Percentiles rank a stretch among this genome's conserved stretches.
These are phyloP conservation scores for Botryotinia globosa DNA, from an alignment of 2,329 filamentous ascomycete species.

Conservation along the genomic window DNA sequence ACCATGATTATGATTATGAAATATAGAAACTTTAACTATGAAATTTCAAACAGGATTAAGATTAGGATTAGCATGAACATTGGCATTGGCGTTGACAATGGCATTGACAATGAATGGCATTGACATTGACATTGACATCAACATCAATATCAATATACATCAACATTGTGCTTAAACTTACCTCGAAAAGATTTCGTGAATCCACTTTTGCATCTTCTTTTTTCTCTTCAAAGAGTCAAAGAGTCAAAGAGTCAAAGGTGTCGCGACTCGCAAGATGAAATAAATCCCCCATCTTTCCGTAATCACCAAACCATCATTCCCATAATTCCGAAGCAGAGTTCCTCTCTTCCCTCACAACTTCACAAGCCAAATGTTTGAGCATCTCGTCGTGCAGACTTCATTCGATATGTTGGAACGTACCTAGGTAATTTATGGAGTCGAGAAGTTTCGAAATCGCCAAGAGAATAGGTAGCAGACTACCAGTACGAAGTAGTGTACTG, in stretches of 20 bases:
- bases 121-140: neutral
- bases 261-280: slow-evolving; percentile 1
- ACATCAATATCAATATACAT: neutral
- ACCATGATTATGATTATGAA: neutral
- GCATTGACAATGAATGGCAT: too few species aligned
- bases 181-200: neutral
- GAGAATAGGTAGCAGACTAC: neutral
- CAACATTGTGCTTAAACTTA: neutral
- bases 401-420: neutral
- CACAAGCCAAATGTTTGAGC: neutral
- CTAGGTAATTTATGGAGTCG: neutral
- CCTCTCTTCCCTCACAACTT: neutral
- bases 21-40: neutral
- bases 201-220: neutral
- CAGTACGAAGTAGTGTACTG: too few species aligned
- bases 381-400: neutral
- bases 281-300: neutral
- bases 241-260: too few species aligned
- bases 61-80: neutral
- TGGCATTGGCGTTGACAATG: neutral
- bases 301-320: neutral
- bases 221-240: too few species aligned
- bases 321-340: neutral
- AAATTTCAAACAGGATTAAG: neutral
- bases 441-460: neutral